Evolutionary conservation across 169 alveolate species (phyloP).

Genomic region (Eimeria zaria): DNA sequence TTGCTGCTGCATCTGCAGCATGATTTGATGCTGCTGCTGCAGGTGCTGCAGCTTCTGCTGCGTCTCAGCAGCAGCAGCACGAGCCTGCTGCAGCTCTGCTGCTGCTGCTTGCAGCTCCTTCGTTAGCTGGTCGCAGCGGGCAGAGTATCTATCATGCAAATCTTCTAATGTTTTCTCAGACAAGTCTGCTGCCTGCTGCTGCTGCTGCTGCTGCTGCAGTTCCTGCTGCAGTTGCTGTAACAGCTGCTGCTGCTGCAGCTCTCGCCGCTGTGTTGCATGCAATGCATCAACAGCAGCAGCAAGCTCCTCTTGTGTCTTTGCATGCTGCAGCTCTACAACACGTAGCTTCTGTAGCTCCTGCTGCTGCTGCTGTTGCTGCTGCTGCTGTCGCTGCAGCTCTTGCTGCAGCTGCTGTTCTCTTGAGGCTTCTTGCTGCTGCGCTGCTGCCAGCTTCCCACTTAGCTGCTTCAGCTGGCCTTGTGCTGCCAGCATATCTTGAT

Average conservation of each 20-base stretch:
- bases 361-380: conserved; percentile 76
- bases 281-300: conserved; percentile 51
- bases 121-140: conserved; percentile 49
- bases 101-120: conserved; percentile 66
- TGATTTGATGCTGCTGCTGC: conserved; percentile 46
- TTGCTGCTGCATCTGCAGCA: conserved; percentile 51
- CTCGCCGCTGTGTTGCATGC: conserved; percentile 59
- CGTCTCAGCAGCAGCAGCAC: conserved; percentile 59
- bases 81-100: conserved; percentile 63
- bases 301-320: conserved; percentile 58
- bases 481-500: conserved; percentile 58
- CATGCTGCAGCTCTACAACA: conserved; percentile 35
- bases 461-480: conserved; percentile 44
- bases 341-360: conserved; percentile 53
- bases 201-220: conserved; percentile 75
- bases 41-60: conserved; percentile 54
- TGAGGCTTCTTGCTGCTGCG: conserved; percentile 12
- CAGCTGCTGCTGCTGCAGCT: conserved; percentile 79
- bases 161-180: conserved; percentile 10
- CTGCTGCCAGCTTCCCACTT: conserved; percentile 53
- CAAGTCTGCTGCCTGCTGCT: conserved; percentile 30
- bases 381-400: conserved; percentile 34
- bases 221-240: conserved; percentile 80
- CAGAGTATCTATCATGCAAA: neutral
- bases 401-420: conserved; percentile 68